A percentile compares a stretch with the other conserved stretches of the same genome.
Evolutionary conservation across 176 grass and related monocot species (phyloP).

Genomic region (Pontederia paniculata): DNA sequence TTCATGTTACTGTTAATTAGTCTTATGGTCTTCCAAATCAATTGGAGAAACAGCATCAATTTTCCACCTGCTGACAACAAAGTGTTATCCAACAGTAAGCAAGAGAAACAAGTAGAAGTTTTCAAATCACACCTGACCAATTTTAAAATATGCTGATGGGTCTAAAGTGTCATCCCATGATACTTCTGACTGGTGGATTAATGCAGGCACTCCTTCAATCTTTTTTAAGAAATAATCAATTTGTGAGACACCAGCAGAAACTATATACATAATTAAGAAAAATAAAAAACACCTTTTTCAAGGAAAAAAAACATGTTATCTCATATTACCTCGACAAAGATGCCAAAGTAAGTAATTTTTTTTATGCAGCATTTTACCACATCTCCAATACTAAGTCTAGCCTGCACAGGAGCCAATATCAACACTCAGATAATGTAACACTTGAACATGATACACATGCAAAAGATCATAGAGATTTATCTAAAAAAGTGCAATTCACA

Average conservation of each 20-base stretch:
- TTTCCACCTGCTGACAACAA: neutral
- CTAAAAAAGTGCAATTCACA: neutral
- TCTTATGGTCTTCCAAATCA: neutral
- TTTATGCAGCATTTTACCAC: slow-evolving; percentile 61
- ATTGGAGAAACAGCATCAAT: neutral
- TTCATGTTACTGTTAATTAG: too few relatives aligned
- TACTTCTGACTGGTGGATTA: slow-evolving; percentile 83
- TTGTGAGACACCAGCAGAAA: neutral
- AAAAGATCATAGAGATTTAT: slow-evolving; percentile 3
- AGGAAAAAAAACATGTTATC: too few relatives aligned
- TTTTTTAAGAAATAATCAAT: slow-evolving; percentile 39
- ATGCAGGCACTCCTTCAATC: slow-evolving; percentile 78
- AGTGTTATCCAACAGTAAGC: neutral
- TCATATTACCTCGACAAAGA: slow-evolving; percentile 77
- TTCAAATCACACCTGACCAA: slow-evolving; percentile 60
- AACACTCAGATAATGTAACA: neutral
- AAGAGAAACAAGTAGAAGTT: slow-evolving; percentile 14
- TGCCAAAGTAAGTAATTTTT: slow-evolving; percentile 83
- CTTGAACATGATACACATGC: neutral
- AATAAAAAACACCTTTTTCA: too few relatives aligned
- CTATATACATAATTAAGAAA: too few relatives aligned
- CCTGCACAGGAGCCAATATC: slow-evolving; percentile 36
- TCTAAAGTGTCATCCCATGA: slow-evolving; percentile 81
- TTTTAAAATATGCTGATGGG: slow-evolving; percentile 65
- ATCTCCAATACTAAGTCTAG: slow-evolving; percentile 80